These are phyloP conservation scores for Dichomitus squalens DNA, from an alignment of 1,284 basidiomycete species.

Conservation along the genomic window DNA sequence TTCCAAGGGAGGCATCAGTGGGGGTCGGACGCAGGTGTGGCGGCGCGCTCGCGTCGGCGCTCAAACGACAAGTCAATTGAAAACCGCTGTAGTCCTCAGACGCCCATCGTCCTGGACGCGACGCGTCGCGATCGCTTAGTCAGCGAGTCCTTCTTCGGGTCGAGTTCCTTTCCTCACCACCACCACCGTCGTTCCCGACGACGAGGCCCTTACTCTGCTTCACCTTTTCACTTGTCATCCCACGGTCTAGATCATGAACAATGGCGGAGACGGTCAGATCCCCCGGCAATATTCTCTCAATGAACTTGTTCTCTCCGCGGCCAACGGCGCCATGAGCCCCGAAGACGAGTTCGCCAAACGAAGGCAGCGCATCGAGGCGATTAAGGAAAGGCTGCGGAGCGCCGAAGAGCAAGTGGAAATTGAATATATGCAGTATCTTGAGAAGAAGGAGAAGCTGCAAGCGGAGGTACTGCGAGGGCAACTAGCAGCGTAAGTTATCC, in stretches of 20 bases:
- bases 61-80: too few species aligned
- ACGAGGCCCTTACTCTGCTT: neutral
- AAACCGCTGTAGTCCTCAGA: too few species aligned
- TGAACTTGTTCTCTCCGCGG: conserved; percentile 11
- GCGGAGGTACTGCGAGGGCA: conserved; percentile 40
- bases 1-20: too few species aligned
- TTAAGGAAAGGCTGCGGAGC: conserved; percentile 32
- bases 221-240: neutral
- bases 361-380: conserved; percentile 35
- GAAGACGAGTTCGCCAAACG: conserved; percentile 32
- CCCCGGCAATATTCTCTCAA: neutral
- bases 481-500: conserved; percentile 39
- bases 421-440: conserved; percentile 35
- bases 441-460: conserved; percentile 30
- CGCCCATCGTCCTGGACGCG: too few species aligned
- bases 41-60: too few species aligned
- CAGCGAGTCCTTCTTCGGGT: conserved; percentile 11
- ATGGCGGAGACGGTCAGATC: conserved; percentile 11
- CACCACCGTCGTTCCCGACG: neutral
- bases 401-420: conserved; percentile 38
- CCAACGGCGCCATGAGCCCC: conserved; percentile 18
- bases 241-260: conserved; percentile 18
- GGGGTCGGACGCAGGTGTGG: too few species aligned
- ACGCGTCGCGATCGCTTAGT: conserved; percentile 22
- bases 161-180: neutral